Evolutionary conservation across 768 basidiomycete genomes (phyloP), one percentile per base, ranked within the genome.

Genomic region (Sporobolomyces pararoseus): DNA sequence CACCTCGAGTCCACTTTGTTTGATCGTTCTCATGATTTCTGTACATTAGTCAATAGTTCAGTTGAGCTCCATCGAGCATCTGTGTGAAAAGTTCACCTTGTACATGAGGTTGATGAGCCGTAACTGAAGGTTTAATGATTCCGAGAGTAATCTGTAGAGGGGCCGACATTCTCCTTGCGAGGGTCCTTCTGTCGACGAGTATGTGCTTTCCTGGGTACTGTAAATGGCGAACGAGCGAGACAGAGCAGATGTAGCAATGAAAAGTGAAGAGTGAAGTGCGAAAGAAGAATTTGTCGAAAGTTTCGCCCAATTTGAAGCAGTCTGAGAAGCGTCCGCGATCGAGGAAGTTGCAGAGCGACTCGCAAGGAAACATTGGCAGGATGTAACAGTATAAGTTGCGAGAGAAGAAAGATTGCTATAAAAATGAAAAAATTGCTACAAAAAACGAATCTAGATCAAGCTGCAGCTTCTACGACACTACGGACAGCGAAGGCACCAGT

Each of bases 401-500:
- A 35, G 17, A 32, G 29, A 7, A 7, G 6, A 35, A 42, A 12
- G 21, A 47, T 13, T 13, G 63, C 27, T 53, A 44, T 34, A 64
- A 21, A 5, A 23, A 23, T 21, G 3, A n/a, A 35, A 39, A 35
- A 4, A 13, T 19, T 35, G 12, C 62, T n/a, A 46, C 39, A 44
- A 27, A 60, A 6, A 4, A 51, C 62, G 12, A 13, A 12, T 47
- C 21, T 23, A 13, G 12, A 13, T 63, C 44, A 62, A n/a, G 54
- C 67, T 19, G 61, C 52, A 19, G 70, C 62, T 49, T 66, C 65
- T 19, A 71, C 70, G 5, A 71, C 65, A 7, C 27, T 32, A 14
- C 70, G 51, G 47, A 98, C 85, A 78, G 92, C 94, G 76, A 98
- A 99, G 39, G 87, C 86, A 7, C 94, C 96, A 29, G 95, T 98